Conservation (phyloP, 768 basidiomycete species). For the Amanita pallidorosea region DNA sequence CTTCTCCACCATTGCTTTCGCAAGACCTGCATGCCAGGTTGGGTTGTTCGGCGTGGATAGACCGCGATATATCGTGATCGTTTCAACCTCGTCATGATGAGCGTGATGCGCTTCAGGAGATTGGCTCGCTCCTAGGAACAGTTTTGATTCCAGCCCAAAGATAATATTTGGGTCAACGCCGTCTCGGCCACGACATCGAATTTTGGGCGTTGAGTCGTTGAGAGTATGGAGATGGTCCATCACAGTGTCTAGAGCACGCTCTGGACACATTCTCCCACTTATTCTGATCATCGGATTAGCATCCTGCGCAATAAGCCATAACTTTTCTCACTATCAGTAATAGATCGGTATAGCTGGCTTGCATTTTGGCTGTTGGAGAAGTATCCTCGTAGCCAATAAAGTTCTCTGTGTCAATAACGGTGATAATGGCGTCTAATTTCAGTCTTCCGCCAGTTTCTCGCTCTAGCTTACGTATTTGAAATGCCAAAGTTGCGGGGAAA, state of each 20-base stretch:
- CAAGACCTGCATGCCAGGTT: constrained; percentile 18
- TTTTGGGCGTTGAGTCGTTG: constrained; percentile 84
- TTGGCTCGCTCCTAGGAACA: constrained; percentile 34
- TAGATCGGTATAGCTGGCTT: constrained; percentile 91
- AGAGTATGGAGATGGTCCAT: constrained; percentile 82
- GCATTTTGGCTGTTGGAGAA: constrained; percentile 85
- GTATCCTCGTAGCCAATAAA: constrained; percentile 90
- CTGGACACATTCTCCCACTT: constrained; percentile 85
- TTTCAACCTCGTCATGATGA: constrained; percentile 85
- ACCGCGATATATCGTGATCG: constrained; percentile 45
- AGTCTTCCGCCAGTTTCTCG: constrained; percentile 63
- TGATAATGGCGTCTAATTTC: constrained; percentile 82
- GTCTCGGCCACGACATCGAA: constrained; percentile 50
- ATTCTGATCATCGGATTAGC: constrained; percentile 36
- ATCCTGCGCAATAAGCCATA: neutral
- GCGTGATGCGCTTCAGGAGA: constrained; percentile 1
- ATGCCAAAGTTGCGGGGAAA: constrained; percentile 90
- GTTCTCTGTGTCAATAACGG: constrained; percentile 87
- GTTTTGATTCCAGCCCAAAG: constrained; percentile 83
- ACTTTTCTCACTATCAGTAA: constrained; percentile 58
- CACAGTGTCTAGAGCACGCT: constrained; percentile 70
- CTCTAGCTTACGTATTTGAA: constrained; percentile 88
- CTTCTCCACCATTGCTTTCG: constrained; percentile 25
- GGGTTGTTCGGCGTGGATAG: neutral
- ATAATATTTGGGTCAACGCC: constrained; percentile 72